A percentile compares a stretch with the other conserved stretches of the same genome.
phyloP scores from a whole-genome alignment of 352 stramenopile genomes.

The Globisporangium irregulare region DNA sequence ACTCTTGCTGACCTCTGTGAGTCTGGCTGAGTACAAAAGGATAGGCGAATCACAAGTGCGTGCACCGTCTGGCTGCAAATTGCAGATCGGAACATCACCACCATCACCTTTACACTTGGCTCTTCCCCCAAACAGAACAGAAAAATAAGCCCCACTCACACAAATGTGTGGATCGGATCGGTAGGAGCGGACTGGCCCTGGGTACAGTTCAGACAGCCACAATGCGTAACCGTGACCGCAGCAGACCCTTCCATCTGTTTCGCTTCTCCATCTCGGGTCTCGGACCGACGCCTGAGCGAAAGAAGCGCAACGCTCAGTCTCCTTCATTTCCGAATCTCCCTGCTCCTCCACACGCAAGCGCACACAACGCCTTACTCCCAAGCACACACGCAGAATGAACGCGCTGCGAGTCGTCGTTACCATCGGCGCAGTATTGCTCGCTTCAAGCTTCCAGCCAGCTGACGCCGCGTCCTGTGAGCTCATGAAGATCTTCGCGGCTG shows the following conservation, averaged over 20 bases:
- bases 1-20: neutral
- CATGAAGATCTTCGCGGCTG: conserved; percentile 32
- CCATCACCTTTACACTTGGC: neutral
- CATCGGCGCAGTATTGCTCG: conserved; percentile 8
- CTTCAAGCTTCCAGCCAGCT: neutral
- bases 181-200: neutral
- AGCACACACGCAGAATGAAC: conserved; percentile 5
- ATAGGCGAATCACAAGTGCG: neutral
- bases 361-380: neutral
- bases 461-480: conserved; percentile 27
- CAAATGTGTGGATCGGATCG: neutral
- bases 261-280: neutral
- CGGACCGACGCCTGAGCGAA: neutral
- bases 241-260: neutral
- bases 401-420: neutral
- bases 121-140: neutral
- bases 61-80: neutral
- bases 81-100: neutral
- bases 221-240: neutral
- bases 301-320: neutral
- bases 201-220: neutral
- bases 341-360: neutral
- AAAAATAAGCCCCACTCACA: neutral
- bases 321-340: conserved; percentile 8
- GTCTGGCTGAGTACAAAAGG: neutral